Evolutionary conservation across 371 early-diverging fungal species (phyloP).

Genomic region (Apophysomyces variabilis): DNA sequence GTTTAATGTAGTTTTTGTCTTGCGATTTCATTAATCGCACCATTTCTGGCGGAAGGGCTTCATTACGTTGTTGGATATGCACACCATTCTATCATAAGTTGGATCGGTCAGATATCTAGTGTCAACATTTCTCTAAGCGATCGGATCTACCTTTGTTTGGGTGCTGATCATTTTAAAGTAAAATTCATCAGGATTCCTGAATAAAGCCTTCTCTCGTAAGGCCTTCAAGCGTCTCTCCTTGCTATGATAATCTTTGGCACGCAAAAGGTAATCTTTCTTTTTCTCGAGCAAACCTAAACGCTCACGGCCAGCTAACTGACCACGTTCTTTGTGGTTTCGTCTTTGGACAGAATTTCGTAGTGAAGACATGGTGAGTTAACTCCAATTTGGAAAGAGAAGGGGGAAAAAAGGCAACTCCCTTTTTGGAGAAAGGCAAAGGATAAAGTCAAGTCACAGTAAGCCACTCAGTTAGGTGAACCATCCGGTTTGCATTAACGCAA

Average conservation of each 20-base stretch:
- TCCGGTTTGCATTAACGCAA: no score
- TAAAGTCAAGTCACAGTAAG: no score
- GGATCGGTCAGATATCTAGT: neutral
- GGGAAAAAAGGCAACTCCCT: no score
- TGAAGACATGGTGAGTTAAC: conserved; percentile 46
- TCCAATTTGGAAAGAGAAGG: no score
- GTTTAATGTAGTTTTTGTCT: conserved; percentile 85
- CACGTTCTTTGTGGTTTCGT: conserved; percentile 92
- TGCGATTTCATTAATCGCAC: conserved; percentile 89
- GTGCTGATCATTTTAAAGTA: conserved; percentile 95
- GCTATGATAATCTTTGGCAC: conserved; percentile 89
- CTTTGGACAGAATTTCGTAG: conserved; percentile 85
- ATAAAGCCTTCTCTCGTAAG: conserved; percentile 84
- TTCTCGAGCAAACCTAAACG: conserved; percentile 91
- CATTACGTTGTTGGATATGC: conserved; percentile 77
- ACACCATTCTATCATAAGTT: conserved; percentile 67
- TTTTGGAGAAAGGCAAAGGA: no score
- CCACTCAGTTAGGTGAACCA: no score
- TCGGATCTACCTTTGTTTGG: conserved; percentile 63
- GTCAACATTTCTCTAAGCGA: neutral
- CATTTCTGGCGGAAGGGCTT: conserved; percentile 76
- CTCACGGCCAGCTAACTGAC: conserved; percentile 76
- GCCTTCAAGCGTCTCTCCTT: conserved; percentile 86
- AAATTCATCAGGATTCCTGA: conserved; percentile 96
- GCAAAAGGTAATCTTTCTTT: conserved; percentile 96